phyloP scores from a whole-genome alignment of 805 yeast genomes.

The Tetrapisispora nanseiensis region DNA sequence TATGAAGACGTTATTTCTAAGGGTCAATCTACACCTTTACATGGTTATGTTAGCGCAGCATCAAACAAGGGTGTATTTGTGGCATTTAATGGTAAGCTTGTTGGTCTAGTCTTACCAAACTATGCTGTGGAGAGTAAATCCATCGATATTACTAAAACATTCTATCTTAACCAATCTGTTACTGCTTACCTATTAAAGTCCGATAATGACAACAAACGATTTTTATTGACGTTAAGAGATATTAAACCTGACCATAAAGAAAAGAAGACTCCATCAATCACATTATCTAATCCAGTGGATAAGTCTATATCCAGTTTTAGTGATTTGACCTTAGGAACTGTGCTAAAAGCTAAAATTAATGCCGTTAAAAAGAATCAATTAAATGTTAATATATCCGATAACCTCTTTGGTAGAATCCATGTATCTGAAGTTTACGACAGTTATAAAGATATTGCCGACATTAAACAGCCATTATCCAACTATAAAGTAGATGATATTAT shows the following conservation, averaged over 20 bases:
- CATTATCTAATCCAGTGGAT: slow-evolving; percentile 52
- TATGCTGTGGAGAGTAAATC: slow-evolving; percentile 48
- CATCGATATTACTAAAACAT: slow-evolving; percentile 46
- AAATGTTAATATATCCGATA: slow-evolving; percentile 66
- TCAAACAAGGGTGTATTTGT: slow-evolving; percentile 79
- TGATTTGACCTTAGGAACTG: slow-evolving; percentile 51
- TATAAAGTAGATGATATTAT: slow-evolving; percentile 51
- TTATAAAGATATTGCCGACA: slow-evolving; percentile 45
- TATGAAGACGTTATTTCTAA: slow-evolving; percentile 45
- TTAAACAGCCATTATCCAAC: slow-evolving; percentile 45
- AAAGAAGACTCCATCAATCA: slow-evolving; percentile 3
- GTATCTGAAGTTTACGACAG: slow-evolving; percentile 56
- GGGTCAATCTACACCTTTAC: slow-evolving; percentile 38
- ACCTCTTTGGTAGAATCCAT: slow-evolving; percentile 71
- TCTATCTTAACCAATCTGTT: slow-evolving; percentile 60
- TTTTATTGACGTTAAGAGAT: slow-evolving; percentile 52
- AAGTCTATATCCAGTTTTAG: slow-evolving; percentile 34
- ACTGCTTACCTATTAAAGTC: slow-evolving; percentile 53
- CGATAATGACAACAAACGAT: slow-evolving; percentile 63
- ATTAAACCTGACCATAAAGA: slow-evolving; percentile 15
- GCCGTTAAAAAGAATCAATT: slow-evolving; percentile 64
- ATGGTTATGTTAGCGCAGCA: slow-evolving; percentile 71
- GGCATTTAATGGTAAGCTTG: slow-evolving; percentile 66
- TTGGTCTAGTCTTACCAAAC: slow-evolving; percentile 74
- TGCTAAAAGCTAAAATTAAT: slow-evolving; percentile 51